Evolutionary conservation across 345 rosid species (phyloP), one percentile per base, ranked within the genome.

Genomic region (Pugionium cornutum): DNA sequence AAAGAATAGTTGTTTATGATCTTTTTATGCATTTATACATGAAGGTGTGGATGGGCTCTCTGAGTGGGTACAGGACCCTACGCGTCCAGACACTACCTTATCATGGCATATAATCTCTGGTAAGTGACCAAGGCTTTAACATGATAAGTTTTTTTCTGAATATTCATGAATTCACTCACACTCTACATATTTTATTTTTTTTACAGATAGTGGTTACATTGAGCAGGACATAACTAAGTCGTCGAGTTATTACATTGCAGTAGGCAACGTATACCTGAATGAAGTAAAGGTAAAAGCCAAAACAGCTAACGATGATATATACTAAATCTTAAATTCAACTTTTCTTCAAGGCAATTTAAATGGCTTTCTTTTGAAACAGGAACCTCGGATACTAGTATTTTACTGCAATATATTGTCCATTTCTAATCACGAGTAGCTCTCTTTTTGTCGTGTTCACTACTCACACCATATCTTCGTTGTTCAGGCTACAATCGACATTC

Each of bases 21-120:
- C 18, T 73, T 56, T 55, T 75, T 43, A 52, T 79, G 57, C 62
- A 66, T 54, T 52, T 71, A 49, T n/a, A 26, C 68, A 60, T 81
- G 60, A 83, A 94, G 99, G 99, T 53, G 80, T 54, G 62, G 97
- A 90, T 64, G 91, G 91, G 72, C 83, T 94, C 74, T 62, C 84
- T 60, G 82, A 79, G 62, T 94, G 99, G 99, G 85, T 82, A 26
- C 81, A 83, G 51, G 85, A 94, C 71, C 96, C 96, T 59, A 79
- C 92, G 51, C 83, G 84, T 81, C 89, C 98, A 40, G 86, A 89
- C 83, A 79, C 85, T 33, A 83, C 96, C 33, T 64, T 88, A 62
- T 86, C 95, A 31, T 91, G 98, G 98, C 86, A 85, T 63, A 64
- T 84, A 62, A 74, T 91, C 75, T 80, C 80, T 44, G 96, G 96